A percentile compares a stretch with the other conserved stretches of the same genome.
These are phyloP conservation scores for Logfia minima DNA, from an alignment of 129 eudicot genomes.

Conservation along the genomic window DNA sequence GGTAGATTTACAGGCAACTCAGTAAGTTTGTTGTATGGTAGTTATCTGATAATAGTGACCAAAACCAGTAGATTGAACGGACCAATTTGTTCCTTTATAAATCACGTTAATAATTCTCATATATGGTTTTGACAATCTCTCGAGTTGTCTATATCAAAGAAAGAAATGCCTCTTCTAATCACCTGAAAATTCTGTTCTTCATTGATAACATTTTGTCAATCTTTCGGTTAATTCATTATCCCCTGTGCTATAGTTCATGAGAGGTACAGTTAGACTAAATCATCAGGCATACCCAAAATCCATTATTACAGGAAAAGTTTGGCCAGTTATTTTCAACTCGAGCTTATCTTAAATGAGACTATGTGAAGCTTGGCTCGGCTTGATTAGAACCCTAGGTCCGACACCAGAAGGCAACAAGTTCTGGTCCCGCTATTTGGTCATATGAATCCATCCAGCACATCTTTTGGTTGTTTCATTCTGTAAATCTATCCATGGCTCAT, in stretches of 20 bases:
- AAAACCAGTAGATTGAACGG: no score
- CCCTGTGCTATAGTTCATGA: not conserved
- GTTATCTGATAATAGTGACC: not conserved
- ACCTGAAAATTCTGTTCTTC: not conserved
- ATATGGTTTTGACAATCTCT: no score
- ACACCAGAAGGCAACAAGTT: no score
- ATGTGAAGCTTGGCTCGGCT: no score
- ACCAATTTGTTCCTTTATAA: not conserved
- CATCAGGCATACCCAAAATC: not conserved
- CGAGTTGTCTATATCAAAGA: not conserved
- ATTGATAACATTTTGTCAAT: not conserved
- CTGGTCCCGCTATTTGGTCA: no score
- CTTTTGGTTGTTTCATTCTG: no score
- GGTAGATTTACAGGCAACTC: no score
- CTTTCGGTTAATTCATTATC: not conserved
- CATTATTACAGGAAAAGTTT: not conserved
- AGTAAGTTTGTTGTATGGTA: not conserved
- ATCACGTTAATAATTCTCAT: no score
- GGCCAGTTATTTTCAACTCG: not conserved
- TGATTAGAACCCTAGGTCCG: no score
- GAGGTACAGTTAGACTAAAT: not conserved
- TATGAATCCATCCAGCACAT: no score
- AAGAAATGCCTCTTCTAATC: not conserved
- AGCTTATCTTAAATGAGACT: no score
- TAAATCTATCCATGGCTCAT: no score